Base-by-base conservation (phyloP, 495 filamentous ascomycete genomes). In the Neurospora hispaniola region DNA sequence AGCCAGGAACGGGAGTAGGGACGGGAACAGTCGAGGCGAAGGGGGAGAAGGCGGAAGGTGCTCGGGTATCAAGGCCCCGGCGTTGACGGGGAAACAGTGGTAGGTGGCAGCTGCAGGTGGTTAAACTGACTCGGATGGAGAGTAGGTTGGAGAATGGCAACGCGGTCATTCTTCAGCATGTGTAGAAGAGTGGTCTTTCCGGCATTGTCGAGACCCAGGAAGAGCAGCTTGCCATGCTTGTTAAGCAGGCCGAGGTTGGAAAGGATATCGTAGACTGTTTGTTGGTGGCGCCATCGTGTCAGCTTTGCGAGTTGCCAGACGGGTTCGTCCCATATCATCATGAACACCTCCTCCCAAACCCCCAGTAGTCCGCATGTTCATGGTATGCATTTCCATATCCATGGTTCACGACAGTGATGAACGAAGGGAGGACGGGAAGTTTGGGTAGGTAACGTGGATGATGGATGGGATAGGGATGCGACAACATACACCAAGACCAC, bases 131-230 rank as follows among this genome's bases (percentile, higher is more conserved):
- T 96, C 2, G 93, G 93, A 85, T 96, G 93, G 69, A 94, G 86
- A 72, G 92, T 97, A 69, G 95, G 96, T 82, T 93, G 92, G 70
- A 98, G 86, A 78, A 97, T 93, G 71, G 95, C 94, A 74, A 98
- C 94, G 80, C 94, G 91, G 85, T 98, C 94, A 82, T 97, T 98
- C 92, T 98, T 97, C 81, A 96, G 81, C 94, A 96, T 94, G 81
- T 95, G 92, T 76, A 96, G 83, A 71, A 95, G 84, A 42, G 96
- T 98, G 23, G 96, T 99, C 86, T 99, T 98, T 81, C 95, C 96
- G 69, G 96, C 96, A 87, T 98, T 97, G 83, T 99, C 96, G 73
- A 98, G 90, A 73, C 95, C 94, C 66, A 97, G 90, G 83, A 96
- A 96, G 71, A 97, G 89, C 62, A 97, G 89, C 87, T 97, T 96